These are phyloP conservation scores for Lepiota venenata DNA, from an alignment of 768 basidiomycete genomes.

Conservation along the genomic window DNA sequence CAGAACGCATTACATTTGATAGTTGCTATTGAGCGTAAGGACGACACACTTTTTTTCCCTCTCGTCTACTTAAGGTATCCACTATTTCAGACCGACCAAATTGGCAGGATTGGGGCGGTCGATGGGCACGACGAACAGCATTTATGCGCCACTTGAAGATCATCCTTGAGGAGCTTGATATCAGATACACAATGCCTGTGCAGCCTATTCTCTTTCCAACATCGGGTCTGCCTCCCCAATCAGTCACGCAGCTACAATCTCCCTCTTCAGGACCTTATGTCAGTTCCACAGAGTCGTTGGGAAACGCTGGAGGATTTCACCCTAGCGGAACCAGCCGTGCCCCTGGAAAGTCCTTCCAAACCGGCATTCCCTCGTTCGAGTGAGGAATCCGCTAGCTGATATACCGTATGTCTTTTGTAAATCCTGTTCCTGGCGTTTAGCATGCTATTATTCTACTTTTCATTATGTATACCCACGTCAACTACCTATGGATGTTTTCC, in stretches of 20 bases:
- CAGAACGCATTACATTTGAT: conserved; percentile 68
- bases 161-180: conserved; percentile 69
- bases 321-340: conserved; percentile 19
- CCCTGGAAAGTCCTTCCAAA: conserved; percentile 16
- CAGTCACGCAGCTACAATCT: conserved; percentile 12
- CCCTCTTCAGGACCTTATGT: conserved; percentile 11
- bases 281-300: conserved; percentile 6
- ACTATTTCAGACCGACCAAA: conserved; percentile 58
- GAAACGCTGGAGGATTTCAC: conserved; percentile 25
- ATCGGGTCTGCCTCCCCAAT: conserved; percentile 15
- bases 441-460: too few species aligned
- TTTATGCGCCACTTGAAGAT: conserved; percentile 77
- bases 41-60: conserved; percentile 12
- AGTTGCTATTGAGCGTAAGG: conserved; percentile 69
- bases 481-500: too few species aligned
- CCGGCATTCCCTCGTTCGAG: conserved; percentile 17
- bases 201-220: conserved; percentile 64
- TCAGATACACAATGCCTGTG: conserved; percentile 66
- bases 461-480: too few species aligned
- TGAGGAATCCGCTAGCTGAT: neutral
- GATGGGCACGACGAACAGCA: conserved; percentile 69
- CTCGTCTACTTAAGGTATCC: neutral
- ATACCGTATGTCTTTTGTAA: too few species aligned
- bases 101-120: conserved; percentile 87
- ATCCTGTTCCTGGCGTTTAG: too few species aligned